A percentile compares a stretch with the other conserved stretches of the same genome.
These are phyloP conservation scores for Rosa persica DNA, from an alignment of 306 rosid species.

Conservation along the genomic window DNA sequence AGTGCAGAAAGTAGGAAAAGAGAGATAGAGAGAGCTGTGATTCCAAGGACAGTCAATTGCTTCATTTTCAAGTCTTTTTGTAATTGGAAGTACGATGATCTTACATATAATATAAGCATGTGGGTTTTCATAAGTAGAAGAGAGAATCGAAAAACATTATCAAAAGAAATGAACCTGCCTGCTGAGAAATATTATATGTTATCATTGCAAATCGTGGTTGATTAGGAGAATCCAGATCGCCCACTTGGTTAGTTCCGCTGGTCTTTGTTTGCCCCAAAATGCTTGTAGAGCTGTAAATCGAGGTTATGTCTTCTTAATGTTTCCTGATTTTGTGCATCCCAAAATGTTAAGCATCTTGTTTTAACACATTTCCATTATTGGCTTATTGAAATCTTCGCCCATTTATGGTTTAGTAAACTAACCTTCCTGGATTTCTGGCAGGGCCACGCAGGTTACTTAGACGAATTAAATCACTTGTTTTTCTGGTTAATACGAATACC, in stretches of 20 bases:
- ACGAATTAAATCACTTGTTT: background rate
- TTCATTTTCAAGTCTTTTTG: slow-evolving; percentile 30
- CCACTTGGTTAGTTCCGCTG: slow-evolving; percentile 2
- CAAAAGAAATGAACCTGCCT: slow-evolving; percentile 17
- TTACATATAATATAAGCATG: slow-evolving; percentile 27
- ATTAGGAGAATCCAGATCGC: slow-evolving; percentile 17
- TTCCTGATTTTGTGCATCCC: slow-evolving; percentile 9
- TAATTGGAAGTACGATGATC: slow-evolving; percentile 22
- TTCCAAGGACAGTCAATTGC: slow-evolving; percentile 27
- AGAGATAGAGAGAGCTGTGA: slow-evolving; percentile 12
- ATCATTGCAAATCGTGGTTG: slow-evolving; percentile 15
- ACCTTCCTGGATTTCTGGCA: slow-evolving; percentile 12
- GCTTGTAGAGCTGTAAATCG: slow-evolving; percentile 11
- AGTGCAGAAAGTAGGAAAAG: slow-evolving; percentile 21
- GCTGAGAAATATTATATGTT: background rate
- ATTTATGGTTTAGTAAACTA: background rate
- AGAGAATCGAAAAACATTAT: slow-evolving; percentile 20
- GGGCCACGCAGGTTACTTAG: background rate
- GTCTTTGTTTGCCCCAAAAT: slow-evolving; percentile 3
- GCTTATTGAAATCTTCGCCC: background rate
- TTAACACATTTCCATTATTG: background rate
- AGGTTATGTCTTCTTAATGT: background rate
- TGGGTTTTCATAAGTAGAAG: slow-evolving; percentile 19
- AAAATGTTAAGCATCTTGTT: slow-evolving; percentile 1
- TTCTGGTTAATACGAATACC: background rate